Evolutionary conservation across 345 rosid species (phyloP).

Genomic region (Brassica nigra): DNA sequence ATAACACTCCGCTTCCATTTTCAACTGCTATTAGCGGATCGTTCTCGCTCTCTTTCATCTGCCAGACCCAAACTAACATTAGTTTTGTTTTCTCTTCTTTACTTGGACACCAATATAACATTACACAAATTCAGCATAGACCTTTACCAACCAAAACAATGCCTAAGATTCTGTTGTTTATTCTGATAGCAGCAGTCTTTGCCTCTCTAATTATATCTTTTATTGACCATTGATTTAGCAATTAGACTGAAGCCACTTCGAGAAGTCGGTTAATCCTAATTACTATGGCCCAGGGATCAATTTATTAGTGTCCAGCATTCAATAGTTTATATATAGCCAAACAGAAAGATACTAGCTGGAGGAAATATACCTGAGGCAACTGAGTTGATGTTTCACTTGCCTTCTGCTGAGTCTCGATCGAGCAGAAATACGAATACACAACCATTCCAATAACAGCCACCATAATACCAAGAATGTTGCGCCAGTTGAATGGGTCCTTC

Average conservation of each 20-base stretch:
- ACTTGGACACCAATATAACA: background rate
- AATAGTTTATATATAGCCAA: background rate
- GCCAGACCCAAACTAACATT: constrained; percentile 10
- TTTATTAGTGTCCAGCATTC: background rate
- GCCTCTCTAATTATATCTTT: background rate
- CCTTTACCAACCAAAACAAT: constrained; percentile 7
- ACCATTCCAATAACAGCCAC: constrained; percentile 95
- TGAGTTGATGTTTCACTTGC: constrained; percentile 63
- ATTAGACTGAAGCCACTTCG: background rate
- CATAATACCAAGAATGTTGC: constrained; percentile 89
- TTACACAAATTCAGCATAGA: background rate
- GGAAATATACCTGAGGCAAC: constrained; percentile 67
- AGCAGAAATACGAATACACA: constrained; percentile 85
- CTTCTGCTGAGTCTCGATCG: constrained; percentile 80
- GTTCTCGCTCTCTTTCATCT: constrained; percentile 82
- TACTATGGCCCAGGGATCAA: background rate
- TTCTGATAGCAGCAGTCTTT: background rate
- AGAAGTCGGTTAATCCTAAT: background rate
- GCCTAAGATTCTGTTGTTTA: background rate
- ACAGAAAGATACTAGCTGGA: background rate
- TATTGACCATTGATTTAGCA: background rate
- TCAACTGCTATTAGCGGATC: constrained; percentile 80
- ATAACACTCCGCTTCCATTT: constrained; percentile 66
- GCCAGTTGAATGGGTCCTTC: constrained; percentile 94
- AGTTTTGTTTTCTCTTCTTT: background rate